These are phyloP conservation scores for Pseudovirgaria hyperparasitica DNA, from an alignment of 2,329 filamentous ascomycete genomes.

Conservation along the genomic window DNA sequence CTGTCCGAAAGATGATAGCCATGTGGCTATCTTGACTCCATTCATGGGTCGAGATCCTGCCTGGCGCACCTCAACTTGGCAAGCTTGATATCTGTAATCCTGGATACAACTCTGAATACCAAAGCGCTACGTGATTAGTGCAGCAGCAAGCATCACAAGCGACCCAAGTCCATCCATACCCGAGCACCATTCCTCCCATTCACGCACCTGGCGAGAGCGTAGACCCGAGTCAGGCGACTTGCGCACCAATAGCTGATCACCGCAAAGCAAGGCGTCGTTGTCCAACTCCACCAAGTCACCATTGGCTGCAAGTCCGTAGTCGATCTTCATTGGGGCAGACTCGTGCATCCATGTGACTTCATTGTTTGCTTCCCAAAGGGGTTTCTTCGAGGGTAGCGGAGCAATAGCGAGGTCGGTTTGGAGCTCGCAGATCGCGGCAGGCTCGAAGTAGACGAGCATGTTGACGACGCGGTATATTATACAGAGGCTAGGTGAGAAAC, in stretches of 20 bases:
- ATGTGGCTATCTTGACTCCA: no score
- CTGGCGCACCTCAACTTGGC: neutral
- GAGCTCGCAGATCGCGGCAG: constrained; percentile 24
- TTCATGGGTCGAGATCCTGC: no score
- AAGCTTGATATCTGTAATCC: constrained; percentile 1
- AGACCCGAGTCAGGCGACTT: constrained; percentile 6
- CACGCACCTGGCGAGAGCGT: constrained; percentile 10
- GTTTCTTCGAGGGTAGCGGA: constrained; percentile 29
- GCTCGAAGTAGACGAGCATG: constrained; percentile 32
- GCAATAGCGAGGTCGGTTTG: constrained; percentile 25
- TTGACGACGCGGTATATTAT: constrained; percentile 29
- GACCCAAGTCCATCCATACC: constrained; percentile 34
- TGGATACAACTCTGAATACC: no score
- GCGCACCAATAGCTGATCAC: constrained; percentile 9
- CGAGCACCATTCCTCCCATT: constrained; percentile 34
- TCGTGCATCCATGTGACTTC: constrained; percentile 23
- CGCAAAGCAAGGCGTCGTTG: constrained; percentile 12
- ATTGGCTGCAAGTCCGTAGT: constrained; percentile 18
- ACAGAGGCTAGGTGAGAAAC: constrained; percentile 19
- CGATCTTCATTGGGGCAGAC: constrained; percentile 9
- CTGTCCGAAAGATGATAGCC: no score
- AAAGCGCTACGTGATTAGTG: constrained; percentile 8
- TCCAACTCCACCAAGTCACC: constrained; percentile 22
- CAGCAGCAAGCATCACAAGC: constrained; percentile 34
- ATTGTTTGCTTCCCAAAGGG: constrained; percentile 32